Evolutionary conservation across 2,329 filamentous ascomycete genomes (phyloP).

Genomic region (Cladosporium cucumerinum): DNA sequence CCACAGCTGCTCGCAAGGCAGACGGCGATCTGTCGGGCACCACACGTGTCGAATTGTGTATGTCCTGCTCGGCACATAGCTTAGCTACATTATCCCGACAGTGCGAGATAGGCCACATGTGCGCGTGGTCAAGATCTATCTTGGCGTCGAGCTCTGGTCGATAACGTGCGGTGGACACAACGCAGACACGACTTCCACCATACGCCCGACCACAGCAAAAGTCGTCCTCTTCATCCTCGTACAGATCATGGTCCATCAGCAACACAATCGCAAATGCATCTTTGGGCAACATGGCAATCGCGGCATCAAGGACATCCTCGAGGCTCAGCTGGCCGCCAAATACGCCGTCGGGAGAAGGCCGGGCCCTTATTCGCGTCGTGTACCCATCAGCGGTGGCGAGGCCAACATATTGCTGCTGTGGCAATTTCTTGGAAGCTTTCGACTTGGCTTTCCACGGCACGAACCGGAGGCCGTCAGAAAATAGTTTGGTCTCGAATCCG

Average conservation of each 20-base stretch:
- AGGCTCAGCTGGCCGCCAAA: slow-evolving; percentile 57
- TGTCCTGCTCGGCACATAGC: slow-evolving; percentile 24
- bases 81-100: slow-evolving; percentile 51
- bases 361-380: slow-evolving; percentile 51
- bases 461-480: slow-evolving; percentile 45
- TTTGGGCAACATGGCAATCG: slow-evolving; percentile 51
- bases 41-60: neutral
- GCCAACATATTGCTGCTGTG: slow-evolving; percentile 42
- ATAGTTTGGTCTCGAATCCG: slow-evolving; percentile 49
- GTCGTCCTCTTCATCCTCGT: slow-evolving; percentile 62
- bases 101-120: slow-evolving; percentile 65
- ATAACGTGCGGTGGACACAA: slow-evolving; percentile 62
- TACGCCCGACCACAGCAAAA: slow-evolving; percentile 67
- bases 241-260: slow-evolving; percentile 60
- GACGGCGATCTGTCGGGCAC: neutral
- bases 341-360: slow-evolving; percentile 46
- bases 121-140: slow-evolving; percentile 47
- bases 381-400: slow-evolving; percentile 35
- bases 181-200: slow-evolving; percentile 59
- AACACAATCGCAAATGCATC: slow-evolving; percentile 60
- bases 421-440: neutral
- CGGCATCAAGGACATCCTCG: slow-evolving; percentile 58
- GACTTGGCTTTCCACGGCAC: slow-evolving; percentile 44
- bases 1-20: slow-evolving; percentile 20
- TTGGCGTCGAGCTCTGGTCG: slow-evolving; percentile 47